Evolutionary conservation across 805 yeast species (phyloP), one percentile per base, ranked within the genome.

Genomic region (Ogataea corticis): DNA sequence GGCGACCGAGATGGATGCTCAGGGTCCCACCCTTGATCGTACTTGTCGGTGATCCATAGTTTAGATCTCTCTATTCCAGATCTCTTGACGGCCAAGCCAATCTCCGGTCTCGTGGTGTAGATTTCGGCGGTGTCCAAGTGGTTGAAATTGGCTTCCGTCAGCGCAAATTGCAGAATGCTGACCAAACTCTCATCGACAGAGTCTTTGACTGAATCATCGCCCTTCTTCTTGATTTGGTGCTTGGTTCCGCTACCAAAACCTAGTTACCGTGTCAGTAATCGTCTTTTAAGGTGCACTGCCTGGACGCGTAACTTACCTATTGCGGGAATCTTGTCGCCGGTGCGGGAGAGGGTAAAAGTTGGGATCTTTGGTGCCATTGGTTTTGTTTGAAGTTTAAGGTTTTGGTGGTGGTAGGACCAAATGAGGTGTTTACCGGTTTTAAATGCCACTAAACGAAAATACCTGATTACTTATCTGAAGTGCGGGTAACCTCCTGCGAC

Each of bases 71-170:
- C 58, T 7, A 68, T 50, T 7, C 75, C 77, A 0, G 75, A 61
- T 33, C 63, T 56, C 42, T 66, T 67, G 35, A 82, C 50, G 0
- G 83, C 88, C 31, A 60, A 70, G 10, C 82, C 85, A 37, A 82
- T 75, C 58, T 83, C 89, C 1, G 57, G 58, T 48, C 80, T 79
- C 2, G 87, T 83, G 17, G 77, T 72, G 62, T 84, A 84, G n/a
- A 72, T 66, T 52, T 84, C 87, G 1, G 89, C 89, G 7, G 85
- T 79, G 57, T 83, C 90, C 36, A 84, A 63, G 59, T 82, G 88
- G 37, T 65, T 71, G 62, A 76, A 79, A 0, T 85, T 85, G 13
- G 62, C 59, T 29, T 49, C 51, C 2, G 72, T 64, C 17, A 84
- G 57, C 2, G 88, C 82, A 23, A 61, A 58, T 5, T 61, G 48